Conservation (phyloP, 1,284 basidiomycete genomes). For the Tremellales sp. region DNA sequence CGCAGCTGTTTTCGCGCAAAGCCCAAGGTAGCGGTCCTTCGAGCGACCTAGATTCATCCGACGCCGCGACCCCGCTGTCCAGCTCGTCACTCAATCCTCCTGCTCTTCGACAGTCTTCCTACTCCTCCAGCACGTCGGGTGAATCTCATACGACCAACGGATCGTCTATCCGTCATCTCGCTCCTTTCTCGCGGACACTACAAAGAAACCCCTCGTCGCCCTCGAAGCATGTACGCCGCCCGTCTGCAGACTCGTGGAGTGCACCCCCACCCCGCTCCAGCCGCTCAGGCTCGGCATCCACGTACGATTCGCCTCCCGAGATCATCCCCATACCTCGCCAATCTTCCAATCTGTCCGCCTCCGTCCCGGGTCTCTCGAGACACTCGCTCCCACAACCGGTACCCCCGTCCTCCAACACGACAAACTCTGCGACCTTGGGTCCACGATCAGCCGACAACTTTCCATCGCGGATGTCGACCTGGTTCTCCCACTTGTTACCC, state of each 20-base stretch:
- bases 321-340: slow-evolving; percentile 26
- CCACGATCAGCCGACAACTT: slow-evolving; percentile 20
- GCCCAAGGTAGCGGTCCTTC: slow-evolving; percentile 17
- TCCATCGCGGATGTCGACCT: slow-evolving; percentile 37
- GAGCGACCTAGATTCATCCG: slow-evolving; percentile 2
- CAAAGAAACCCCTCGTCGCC: slow-evolving; percentile 13
- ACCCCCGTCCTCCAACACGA: no score
- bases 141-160: slow-evolving; percentile 19
- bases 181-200: slow-evolving; percentile 19
- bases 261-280: slow-evolving; percentile 14
- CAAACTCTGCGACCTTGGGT: no score
- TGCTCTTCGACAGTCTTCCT: slow-evolving; percentile 30
- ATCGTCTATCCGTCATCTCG: slow-evolving; percentile 10
- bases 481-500: slow-evolving; percentile 44
- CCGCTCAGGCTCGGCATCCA: slow-evolving; percentile 27
- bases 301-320: slow-evolving; percentile 17
- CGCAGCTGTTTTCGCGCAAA: slow-evolving; percentile 34
- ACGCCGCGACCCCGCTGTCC: slow-evolving; percentile 5
- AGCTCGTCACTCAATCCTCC: slow-evolving; percentile 16
- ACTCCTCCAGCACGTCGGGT: slow-evolving; percentile 31
- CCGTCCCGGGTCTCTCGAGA: slow-evolving; percentile 31
- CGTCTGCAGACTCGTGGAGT: slow-evolving; percentile 37
- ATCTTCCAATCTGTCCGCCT: slow-evolving; percentile 26
- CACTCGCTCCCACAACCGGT: slow-evolving; percentile 27
- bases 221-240: slow-evolving; percentile 20